Evolutionary conservation across 305 asterid species (phyloP), one percentile per base, ranked within the genome.

Genomic region (Striga hermonthica): DNA sequence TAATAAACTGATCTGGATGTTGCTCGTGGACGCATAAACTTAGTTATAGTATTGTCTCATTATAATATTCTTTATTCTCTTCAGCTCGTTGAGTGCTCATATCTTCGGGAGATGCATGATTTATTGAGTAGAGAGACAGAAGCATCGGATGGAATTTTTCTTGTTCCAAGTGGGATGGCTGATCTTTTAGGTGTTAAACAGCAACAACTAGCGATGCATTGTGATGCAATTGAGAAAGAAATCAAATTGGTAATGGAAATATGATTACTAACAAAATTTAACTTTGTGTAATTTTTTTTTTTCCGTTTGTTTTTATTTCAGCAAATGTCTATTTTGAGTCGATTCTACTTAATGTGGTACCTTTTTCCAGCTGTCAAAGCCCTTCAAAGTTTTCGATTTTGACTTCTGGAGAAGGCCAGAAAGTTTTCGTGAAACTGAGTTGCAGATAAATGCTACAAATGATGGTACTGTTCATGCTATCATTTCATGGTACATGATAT

Each of bases 381-480:
- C 98, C 58, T 89, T 89, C 84, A 83, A 86, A 83, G 71, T 89
- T 73, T 92, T 89, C 80, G 97, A 87, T 40, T 89, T 92, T 77
- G 98, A 92, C 73, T 92, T 92, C 67, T 92, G 91, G 95, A 92
- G 74, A 85, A 81, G 95, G 77, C 98, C 96, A 40, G 94, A 86
- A 39, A 84, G 95, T 72, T 79, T n/a, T 52, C 79, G 89, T 64
- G 85, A 80, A 83, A 75, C 88, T 28, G 80, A 86, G 71, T 72
- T 87, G 70, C 78, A 67, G 57, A 75, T 92, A 69, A 86, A 81
- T 81, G 89, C 90, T 72, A 78, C 85, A 41, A 59, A 68, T 71
- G 84, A 83, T 76, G 97, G 98, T 73, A 86, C 87, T 69, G 72
- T 81, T 74, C 97, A 89, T 84, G 98, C 96, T 78, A 72, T 92